These are phyloP conservation scores for Phanerochaete sordida DNA, from an alignment of 768 basidiomycete species.

Conservation along the genomic window DNA sequence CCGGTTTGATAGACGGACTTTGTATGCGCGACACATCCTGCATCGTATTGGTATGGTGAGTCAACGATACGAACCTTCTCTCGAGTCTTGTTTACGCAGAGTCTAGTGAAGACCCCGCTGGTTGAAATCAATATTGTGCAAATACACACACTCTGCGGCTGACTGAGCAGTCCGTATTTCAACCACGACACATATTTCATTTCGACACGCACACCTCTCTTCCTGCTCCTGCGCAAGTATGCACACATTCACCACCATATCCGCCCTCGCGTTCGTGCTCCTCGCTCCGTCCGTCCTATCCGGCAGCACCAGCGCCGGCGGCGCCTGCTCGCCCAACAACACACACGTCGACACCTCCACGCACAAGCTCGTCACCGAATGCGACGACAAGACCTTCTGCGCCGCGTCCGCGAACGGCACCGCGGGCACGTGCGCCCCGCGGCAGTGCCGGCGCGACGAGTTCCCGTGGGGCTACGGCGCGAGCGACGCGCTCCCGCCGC, in stretches of 20 bases:
- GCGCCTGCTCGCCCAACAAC: constrained; percentile 39
- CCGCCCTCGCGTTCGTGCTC: neutral
- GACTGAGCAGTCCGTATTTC: neutral
- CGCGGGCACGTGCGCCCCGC: constrained; percentile 40
- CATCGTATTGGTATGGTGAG: neutral
- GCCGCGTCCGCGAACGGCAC: constrained; percentile 15
- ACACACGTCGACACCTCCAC: constrained; percentile 51
- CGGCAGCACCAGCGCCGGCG: neutral
- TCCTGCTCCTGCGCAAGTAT: no score
- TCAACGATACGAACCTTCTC: no score
- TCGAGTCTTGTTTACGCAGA: no score
- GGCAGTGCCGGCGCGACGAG: constrained; percentile 57
- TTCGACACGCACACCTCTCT: no score
- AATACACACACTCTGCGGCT: neutral
- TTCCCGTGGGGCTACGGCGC: constrained; percentile 50
- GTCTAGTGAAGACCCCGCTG: no score
- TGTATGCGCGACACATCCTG: no score
- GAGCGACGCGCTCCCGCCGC: constrained; percentile 41
- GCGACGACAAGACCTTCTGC: constrained; percentile 58
- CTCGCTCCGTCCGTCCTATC: neutral
- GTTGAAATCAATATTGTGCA: no score
- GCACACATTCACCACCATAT: no score
- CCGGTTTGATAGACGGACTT: no score
- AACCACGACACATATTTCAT: no score
- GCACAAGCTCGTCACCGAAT: constrained; percentile 59